These are phyloP conservation scores for Monosporascus sp. DNA, from an alignment of 2,329 filamentous ascomycete genomes.

Conservation along the genomic window DNA sequence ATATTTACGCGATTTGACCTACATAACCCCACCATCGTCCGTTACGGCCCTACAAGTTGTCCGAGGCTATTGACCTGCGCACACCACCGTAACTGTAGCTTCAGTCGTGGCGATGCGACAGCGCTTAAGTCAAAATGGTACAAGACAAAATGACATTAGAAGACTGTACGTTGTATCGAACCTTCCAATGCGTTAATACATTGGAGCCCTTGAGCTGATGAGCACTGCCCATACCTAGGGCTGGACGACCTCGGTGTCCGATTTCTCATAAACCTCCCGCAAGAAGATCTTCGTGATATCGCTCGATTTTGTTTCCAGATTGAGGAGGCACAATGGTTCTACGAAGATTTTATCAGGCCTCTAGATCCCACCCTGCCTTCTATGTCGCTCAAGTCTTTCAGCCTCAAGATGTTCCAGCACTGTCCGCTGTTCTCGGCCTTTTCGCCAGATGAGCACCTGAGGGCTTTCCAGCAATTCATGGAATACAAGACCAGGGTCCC, in stretches of 20 bases:
- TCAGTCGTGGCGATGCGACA: slow-evolving; percentile 18
- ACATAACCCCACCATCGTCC: no score
- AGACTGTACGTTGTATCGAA: slow-evolving; percentile 60
- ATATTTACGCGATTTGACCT: no score
- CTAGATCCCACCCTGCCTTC: slow-evolving; percentile 79
- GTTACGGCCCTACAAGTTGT: no score
- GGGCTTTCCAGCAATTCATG: slow-evolving; percentile 86
- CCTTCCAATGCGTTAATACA: neutral
- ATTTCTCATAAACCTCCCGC: slow-evolving; percentile 94
- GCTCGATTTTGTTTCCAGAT: slow-evolving; percentile 97
- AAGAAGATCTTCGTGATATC: slow-evolving; percentile 83
- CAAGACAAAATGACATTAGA: slow-evolving; percentile 78
- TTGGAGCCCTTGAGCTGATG: slow-evolving; percentile 8
- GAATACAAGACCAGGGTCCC: slow-evolving; percentile 93
- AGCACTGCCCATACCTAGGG: slow-evolving; percentile 56
- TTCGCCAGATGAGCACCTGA: slow-evolving; percentile 69
- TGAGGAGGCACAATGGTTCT: slow-evolving; percentile 99
- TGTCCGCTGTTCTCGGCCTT: slow-evolving; percentile 83
- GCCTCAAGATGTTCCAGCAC: slow-evolving; percentile 85
- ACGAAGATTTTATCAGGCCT: slow-evolving; percentile 97
- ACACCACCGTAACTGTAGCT: no score
- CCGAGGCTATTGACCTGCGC: no score
- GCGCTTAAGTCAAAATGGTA: slow-evolving; percentile 57
- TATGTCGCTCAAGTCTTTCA: slow-evolving; percentile 80
- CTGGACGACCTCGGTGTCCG: slow-evolving; percentile 96